These are phyloP conservation scores for Quercus tomentella DNA, from an alignment of 331 rosid genomes.

Conservation along the genomic window DNA sequence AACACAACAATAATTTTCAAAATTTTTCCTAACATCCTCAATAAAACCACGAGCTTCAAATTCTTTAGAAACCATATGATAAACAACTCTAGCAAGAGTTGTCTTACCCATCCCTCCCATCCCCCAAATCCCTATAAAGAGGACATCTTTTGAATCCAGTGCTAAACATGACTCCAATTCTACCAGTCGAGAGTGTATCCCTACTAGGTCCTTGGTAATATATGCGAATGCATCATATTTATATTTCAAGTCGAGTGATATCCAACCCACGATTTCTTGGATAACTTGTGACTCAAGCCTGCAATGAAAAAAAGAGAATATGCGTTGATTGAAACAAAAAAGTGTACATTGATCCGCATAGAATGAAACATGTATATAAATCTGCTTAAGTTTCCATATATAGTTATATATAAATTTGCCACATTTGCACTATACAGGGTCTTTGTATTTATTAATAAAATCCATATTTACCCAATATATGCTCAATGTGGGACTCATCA, in stretches of 20 bases:
- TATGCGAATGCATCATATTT: neutral
- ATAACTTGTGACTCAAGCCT: too few species aligned
- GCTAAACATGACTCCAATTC: neutral
- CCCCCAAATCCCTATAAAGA: slow-evolving; percentile 17
- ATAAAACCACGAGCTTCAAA: slow-evolving; percentile 17
- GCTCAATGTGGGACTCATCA: too few species aligned
- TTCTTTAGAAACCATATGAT: slow-evolving; percentile 6
- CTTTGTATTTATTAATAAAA: too few species aligned
- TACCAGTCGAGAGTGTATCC: neutral
- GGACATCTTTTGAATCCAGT: neutral
- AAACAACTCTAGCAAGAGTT: slow-evolving; percentile 11
- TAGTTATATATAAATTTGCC: too few species aligned
- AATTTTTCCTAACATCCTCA: neutral
- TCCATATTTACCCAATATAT: too few species aligned
- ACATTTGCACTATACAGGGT: too few species aligned
- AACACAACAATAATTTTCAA: neutral
- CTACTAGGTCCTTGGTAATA: neutral
- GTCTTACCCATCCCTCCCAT: slow-evolving; percentile 20
- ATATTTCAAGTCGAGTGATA: neutral
- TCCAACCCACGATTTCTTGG: neutral
- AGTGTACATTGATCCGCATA: too few species aligned
- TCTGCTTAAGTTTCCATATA: too few species aligned
- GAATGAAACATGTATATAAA: too few species aligned
- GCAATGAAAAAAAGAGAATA: too few species aligned
- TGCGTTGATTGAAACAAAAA: too few species aligned